Evolutionary conservation across 768 basidiomycete species (phyloP).

Genomic region (Lyophyllum semitale): DNA sequence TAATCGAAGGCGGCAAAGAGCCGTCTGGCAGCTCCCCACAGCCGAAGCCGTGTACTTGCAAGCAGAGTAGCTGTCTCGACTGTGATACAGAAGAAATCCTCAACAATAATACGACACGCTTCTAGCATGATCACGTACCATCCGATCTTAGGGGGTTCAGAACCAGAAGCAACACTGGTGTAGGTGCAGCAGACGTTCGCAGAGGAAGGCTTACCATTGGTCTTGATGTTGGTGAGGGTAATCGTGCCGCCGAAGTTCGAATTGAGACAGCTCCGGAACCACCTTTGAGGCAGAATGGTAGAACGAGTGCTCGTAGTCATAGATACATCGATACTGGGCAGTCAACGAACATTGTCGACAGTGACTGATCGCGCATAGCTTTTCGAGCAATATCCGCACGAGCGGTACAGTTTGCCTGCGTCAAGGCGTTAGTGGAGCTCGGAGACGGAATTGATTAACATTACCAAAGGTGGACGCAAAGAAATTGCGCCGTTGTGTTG

Average conservation of each 20-base stretch:
- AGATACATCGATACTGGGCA: background rate
- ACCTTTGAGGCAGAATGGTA: slow-evolving; percentile 22
- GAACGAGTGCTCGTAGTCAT: background rate
- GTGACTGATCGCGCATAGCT: slow-evolving; percentile 25
- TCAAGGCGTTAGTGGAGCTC: background rate
- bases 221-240: slow-evolving; percentile 24
- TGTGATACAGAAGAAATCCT: background rate
- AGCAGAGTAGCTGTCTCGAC: slow-evolving; percentile 24
- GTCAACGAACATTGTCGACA: slow-evolving; percentile 23
- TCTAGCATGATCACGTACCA: slow-evolving; percentile 18
- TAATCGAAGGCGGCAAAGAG: background rate
- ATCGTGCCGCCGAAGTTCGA: slow-evolving; percentile 30
- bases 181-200: slow-evolving; percentile 29
- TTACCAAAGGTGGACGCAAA: slow-evolving; percentile 27
- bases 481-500: slow-evolving; percentile 33
- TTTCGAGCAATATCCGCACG: slow-evolving; percentile 28
- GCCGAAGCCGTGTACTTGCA: slow-evolving; percentile 23
- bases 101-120: background rate
- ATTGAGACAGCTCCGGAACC: slow-evolving; percentile 27
- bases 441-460: background rate
- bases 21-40: slow-evolving; percentile 23
- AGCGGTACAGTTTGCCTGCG: slow-evolving; percentile 28
- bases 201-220: slow-evolving; percentile 25
- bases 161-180: slow-evolving; percentile 21
- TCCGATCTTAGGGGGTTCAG: slow-evolving; percentile 29